Conservation (phyloP, 208 protist genomes). For the Polymyxa betae region DNA sequence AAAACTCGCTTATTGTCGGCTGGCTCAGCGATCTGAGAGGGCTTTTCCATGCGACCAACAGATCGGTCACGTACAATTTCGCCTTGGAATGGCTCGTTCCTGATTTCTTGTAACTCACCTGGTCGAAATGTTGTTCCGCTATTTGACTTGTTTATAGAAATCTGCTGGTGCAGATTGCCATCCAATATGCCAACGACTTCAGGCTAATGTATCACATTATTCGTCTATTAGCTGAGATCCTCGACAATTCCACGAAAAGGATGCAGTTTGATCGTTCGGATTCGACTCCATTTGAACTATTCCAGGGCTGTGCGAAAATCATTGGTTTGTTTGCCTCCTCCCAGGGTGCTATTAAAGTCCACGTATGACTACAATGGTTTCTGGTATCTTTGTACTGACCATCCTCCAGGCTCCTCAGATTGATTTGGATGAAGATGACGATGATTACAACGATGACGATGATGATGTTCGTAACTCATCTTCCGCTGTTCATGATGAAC, state of each 20-base stretch:
- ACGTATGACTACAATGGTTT: background rate
- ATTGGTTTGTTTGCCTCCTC: background rate
- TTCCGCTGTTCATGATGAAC: background rate
- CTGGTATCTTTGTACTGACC: background rate
- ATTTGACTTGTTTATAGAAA: background rate
- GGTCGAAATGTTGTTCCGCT: background rate
- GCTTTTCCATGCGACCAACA: background rate
- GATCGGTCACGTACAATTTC: conserved; percentile 27
- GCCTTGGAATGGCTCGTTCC: background rate
- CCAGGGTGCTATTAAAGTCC: background rate
- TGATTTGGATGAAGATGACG: background rate
- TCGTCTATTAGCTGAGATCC: background rate
- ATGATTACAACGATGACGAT: conserved; percentile 2
- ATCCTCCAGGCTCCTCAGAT: background rate
- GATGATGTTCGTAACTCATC: background rate
- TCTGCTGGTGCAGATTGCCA: background rate
- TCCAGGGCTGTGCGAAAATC: background rate
- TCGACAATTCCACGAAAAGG: conserved; percentile 25
- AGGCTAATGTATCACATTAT: conserved; percentile 27
- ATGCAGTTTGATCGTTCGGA: conserved; percentile 50
- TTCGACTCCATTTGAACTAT: background rate
- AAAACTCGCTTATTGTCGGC: background rate
- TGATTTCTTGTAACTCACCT: background rate
- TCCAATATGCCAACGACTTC: background rate
- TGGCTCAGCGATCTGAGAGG: conserved; percentile 30